Conservation (phyloP, 139 green algal species). For the Chlorella sorokiniana region DNA sequence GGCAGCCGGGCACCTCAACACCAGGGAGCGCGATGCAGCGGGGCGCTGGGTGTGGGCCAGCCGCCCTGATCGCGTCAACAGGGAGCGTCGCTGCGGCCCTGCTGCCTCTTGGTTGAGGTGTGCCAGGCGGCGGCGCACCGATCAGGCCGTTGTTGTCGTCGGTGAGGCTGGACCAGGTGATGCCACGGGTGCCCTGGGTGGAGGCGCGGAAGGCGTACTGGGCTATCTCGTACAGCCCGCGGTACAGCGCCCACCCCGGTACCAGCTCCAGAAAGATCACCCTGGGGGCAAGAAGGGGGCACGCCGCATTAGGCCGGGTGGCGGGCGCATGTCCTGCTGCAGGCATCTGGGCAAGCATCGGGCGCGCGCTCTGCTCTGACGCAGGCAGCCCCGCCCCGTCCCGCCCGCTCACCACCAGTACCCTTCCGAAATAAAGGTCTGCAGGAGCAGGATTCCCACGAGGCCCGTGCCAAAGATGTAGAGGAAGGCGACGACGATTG, state of each 20-base stretch:
- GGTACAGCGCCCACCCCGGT: conserved; percentile 82
- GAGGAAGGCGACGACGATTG: conserved; percentile 72
- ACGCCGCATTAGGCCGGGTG: neutral
- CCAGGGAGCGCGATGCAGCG: neutral
- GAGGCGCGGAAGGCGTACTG: conserved; percentile 75
- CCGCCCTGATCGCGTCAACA: no score
- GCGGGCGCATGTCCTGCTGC: neutral
- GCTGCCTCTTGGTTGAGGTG: no score
- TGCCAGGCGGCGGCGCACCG: no score
- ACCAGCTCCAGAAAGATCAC: conserved; percentile 77
- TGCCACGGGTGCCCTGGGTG: conserved; percentile 64
- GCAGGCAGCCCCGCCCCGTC: neutral
- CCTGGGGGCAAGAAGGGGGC: conserved; percentile 2
- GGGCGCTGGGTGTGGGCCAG: no score
- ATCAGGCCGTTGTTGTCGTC: conserved; percentile 76
- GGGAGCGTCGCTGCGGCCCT: no score
- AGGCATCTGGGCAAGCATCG: neutral
- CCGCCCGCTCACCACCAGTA: conserved; percentile 47
- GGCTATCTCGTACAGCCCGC: conserved; percentile 73
- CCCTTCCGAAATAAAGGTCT: conserved; percentile 38
- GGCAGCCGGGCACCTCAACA: no score
- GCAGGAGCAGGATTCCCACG: conserved; percentile 45
- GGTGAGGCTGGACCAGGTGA: conserved; percentile 67
- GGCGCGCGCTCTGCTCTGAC: neutral
- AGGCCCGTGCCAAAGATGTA: conserved; percentile 79